phyloP scores from a whole-genome alignment of 331 rosid genomes.

The Quercus tomentella region DNA sequence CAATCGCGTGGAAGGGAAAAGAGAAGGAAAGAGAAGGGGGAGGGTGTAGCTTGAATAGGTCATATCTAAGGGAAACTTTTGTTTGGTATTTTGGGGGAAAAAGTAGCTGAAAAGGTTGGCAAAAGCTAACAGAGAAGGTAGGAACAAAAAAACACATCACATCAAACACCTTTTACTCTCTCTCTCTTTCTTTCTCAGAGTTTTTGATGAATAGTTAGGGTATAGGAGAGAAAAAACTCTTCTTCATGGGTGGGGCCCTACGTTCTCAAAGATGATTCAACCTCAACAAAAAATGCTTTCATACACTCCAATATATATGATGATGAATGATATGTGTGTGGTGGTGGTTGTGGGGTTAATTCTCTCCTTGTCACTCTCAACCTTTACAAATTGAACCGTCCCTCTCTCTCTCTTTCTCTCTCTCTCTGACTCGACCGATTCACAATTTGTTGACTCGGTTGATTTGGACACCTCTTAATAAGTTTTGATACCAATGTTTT shows the following conservation, averaged over 20 bases:
- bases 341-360: slow-evolving; percentile 15
- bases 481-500: no score
- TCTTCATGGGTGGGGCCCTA: not conserved
- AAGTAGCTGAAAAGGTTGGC: slow-evolving; percentile 43
- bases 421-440: slow-evolving; percentile 8
- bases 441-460: slow-evolving; percentile 6
- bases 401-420: not conserved
- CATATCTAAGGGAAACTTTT: slow-evolving; percentile 10
- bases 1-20: not conserved
- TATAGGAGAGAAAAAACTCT: not conserved
- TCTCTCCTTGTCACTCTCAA: slow-evolving; percentile 22
- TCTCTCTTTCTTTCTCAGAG: not conserved
- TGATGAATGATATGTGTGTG: slow-evolving; percentile 21
- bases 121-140: slow-evolving; percentile 42
- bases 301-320: slow-evolving; percentile 3
- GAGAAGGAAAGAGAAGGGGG: not conserved
- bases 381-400: slow-evolving; percentile 19
- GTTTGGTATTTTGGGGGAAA: slow-evolving; percentile 23
- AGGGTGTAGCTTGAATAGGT: slow-evolving; percentile 22
- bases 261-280: not conserved
- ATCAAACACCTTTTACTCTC: slow-evolving; percentile 45
- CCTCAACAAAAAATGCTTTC: slow-evolving; percentile 6
- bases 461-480: not conserved
- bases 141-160: slow-evolving; percentile 60
- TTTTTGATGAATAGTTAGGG: not conserved